Evolutionary conservation across 2,329 filamentous ascomycete species (phyloP), one percentile per base, ranked within the genome.

Genomic region (Trichoderma aggressivum): DNA sequence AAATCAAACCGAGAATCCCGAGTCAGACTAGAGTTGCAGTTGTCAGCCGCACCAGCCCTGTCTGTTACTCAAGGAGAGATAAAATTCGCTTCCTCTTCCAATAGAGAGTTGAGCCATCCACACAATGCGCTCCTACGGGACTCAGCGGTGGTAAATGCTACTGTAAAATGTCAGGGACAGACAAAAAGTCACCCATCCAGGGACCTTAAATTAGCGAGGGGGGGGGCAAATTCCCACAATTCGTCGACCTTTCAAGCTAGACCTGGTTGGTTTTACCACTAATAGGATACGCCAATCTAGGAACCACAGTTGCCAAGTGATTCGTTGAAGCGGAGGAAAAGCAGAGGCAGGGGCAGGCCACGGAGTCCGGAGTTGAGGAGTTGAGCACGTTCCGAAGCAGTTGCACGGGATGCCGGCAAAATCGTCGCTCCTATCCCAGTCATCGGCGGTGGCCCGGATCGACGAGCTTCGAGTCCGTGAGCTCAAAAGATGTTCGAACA

Each of bases 121-220:
- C 30, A 18, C 28, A 26, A 36, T 24, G n/a, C 43, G 1, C 28
- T 32, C 30, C 43, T 36, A 12, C 28, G n/a, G 12, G 26, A 63
- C 59, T 62, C 59, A 62, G 58, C 58, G 32, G 30, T 21, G 16
- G 39, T 43, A 28, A 43, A 43, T 43, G 59, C 36, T 28, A 26
- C 7, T 26, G 34, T 36, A 18, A 43, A 62, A n/a, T 16, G 59
- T 30, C 34, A 30, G 36, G 36, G 26, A 28, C 59, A 43, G 24
- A 24, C 34, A 43, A 43, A 32, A 32, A 14, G 60, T 50, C 8
- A 63, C 28, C 28, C 39, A 5, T 60, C 47, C 60, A 63, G 62
- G 62, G n/a, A 55, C 43, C 30, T 65, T 65, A 55, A 53, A 53
- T 64, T 64, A 64, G 32, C 62, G 24, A 63, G 16, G 62, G 61